phyloP scores from a whole-genome alignment of 176 grass and related monocot species.

The Hordeum vulgare region DNA sequence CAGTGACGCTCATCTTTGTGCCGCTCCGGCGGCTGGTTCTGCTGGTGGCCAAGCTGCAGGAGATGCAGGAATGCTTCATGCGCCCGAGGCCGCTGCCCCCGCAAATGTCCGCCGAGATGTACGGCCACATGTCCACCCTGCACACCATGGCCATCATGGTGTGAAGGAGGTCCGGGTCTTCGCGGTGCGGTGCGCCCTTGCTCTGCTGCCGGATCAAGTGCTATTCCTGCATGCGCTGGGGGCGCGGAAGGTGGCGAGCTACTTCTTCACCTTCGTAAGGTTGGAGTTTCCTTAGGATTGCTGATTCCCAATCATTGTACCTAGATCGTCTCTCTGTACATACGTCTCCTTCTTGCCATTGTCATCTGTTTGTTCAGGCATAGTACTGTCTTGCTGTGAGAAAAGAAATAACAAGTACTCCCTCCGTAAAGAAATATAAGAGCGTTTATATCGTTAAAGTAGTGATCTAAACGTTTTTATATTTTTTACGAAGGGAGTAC shows the following conservation, averaged over 20 bases:
- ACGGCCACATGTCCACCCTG: conserved; percentile 23
- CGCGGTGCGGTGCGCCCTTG: not conserved
- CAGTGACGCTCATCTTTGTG: conserved; percentile 62
- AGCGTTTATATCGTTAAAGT: no score
- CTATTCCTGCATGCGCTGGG: no score
- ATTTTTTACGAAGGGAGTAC: no score
- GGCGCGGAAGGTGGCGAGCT: no score
- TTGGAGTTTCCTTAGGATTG: no score
- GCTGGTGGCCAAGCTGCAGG: conserved; percentile 42
- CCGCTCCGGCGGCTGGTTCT: conserved; percentile 56
- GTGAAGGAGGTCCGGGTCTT: not conserved
- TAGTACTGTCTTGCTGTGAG: not conserved
- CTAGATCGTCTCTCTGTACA: not conserved
- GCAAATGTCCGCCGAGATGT: conserved; percentile 8
- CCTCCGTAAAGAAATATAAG: no score
- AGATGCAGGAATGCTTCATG: conserved; percentile 41
- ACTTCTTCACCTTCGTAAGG: no score
- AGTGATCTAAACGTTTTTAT: no score
- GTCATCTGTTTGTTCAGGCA: not conserved
- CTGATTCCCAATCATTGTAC: not conserved
- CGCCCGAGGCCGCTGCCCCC: not conserved
- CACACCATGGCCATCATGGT: conserved; percentile 35
- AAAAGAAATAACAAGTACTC: not conserved
- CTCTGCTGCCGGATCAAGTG: not conserved
- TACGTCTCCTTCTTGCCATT: not conserved